Conservation (phyloP, 73 alveolate genomes). For the Blepharisma japonicum region DNA sequence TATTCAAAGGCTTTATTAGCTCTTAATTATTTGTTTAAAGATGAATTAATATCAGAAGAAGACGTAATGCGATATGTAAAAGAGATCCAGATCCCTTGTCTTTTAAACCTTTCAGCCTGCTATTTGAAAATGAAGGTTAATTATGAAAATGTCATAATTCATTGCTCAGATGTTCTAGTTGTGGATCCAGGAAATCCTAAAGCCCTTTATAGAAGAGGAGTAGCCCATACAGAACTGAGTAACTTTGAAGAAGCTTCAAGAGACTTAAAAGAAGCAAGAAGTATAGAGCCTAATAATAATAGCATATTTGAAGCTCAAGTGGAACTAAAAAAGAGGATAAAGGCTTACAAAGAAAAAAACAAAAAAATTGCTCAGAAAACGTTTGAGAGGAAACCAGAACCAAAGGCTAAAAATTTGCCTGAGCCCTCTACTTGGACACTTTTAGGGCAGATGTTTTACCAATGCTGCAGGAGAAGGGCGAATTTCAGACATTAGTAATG, state of each 20-base stretch:
- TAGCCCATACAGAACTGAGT: background rate
- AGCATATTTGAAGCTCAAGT: background rate
- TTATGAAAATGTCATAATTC: background rate
- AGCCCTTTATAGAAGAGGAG: slow-evolving; percentile 33
- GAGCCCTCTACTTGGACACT: no score
- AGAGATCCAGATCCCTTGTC: background rate
- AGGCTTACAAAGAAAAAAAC: no score
- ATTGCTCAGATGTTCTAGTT: slow-evolving; percentile 11
- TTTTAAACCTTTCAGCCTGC: slow-evolving; percentile 21
- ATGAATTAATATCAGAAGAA: background rate
- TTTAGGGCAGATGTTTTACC: no score
- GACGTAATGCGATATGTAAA: background rate
- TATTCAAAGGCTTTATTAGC: slow-evolving; percentile 33
- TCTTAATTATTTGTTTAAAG: slow-evolving; percentile 8
- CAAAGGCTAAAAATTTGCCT: no score
- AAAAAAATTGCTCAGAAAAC: no score
- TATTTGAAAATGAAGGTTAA: background rate
- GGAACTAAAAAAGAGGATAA: background rate
- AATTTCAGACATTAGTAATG: no score
- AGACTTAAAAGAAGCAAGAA: slow-evolving; percentile 3
- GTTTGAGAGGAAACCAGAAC: no score
- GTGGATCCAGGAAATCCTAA: slow-evolving; percentile 5
- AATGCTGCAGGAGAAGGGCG: no score
- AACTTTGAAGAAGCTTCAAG: slow-evolving; percentile 15
- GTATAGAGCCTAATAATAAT: slow-evolving; percentile 10